Conservation (phyloP, 805 yeast genomes). For the Suhomyces tanzawaensis region DNA sequence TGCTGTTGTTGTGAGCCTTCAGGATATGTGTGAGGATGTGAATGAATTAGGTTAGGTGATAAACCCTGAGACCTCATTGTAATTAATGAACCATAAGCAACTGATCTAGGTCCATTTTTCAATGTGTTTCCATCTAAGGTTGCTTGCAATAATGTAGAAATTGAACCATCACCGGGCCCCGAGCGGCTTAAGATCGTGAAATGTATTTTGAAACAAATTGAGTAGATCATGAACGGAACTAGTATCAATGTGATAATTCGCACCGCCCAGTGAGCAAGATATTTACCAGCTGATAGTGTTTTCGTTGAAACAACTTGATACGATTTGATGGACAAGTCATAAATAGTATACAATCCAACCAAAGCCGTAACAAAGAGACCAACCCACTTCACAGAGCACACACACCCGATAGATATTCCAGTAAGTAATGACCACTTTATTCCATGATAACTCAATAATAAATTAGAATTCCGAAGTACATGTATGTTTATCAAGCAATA, state of each 20-base stretch:
- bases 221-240: slow-evolving; percentile 68
- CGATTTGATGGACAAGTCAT: slow-evolving; percentile 49
- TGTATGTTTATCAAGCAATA: slow-evolving; percentile 47
- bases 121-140: slow-evolving; percentile 70
- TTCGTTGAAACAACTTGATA: slow-evolving; percentile 29
- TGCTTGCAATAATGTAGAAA: slow-evolving; percentile 87
- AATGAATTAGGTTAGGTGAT: slow-evolving; percentile 76
- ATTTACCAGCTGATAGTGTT: slow-evolving; percentile 22
- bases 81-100: slow-evolving; percentile 59
- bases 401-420: slow-evolving; percentile 76
- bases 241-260: slow-evolving; percentile 66
- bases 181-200: slow-evolving; percentile 70
- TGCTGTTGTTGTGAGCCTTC: slow-evolving; percentile 94
- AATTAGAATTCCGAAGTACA: slow-evolving; percentile 34
- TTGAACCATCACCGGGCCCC: slow-evolving; percentile 92
- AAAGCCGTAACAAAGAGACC: slow-evolving; percentile 66
- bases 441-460: slow-evolving; percentile 42
- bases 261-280: slow-evolving; percentile 66
- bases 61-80: slow-evolving; percentile 71
- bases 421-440: slow-evolving; percentile 55
- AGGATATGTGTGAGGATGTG: slow-evolving; percentile 84
- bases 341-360: slow-evolving; percentile 57
- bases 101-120: slow-evolving; percentile 62
- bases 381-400: slow-evolving; percentile 84
- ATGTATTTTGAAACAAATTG: slow-evolving; percentile 76